Base-by-base conservation (phyloP, 768 basidiomycete genomes). In the Lactarius tabidus region DNA sequence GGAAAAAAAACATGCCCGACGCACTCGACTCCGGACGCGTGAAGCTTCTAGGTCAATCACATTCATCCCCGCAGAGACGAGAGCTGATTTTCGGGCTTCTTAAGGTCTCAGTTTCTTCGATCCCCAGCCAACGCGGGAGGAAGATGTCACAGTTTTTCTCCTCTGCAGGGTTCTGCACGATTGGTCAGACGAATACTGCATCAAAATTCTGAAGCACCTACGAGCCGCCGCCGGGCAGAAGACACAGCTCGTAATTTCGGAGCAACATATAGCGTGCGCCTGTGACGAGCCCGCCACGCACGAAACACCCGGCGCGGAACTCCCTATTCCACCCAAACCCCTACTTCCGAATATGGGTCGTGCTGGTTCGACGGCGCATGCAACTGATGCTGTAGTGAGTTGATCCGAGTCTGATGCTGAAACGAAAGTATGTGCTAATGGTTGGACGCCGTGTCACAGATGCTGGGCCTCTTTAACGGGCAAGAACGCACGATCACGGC, bases 1-100 rank as follows among this genome's bases (percentile, higher is more conserved):
- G 54, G 54, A 55, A 33, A n/a, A 55, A 55, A 29, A 55, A 55
- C 33, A 55, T 55, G 48, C 48, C 48, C 23, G 48, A 48, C 1
- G 48, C 48, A 7, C 48, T 48, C 5, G 23, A 48, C 23, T 29
- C 54, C 1, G n/a, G 33, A 31, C 33, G 54, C 54, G 54, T 55
- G 3, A 55, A 33, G 12, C 18, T 55, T 8, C 54, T 18, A 4
- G 29, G 54, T 55, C 17, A 29, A 12, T 55, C n/a, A n/a, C 12
- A 20, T 23, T 14, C 33, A 29, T 35, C 1, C 4, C 31, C 18
- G 8, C 29, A n/a, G 6, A 55, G 9, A 31, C 18, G 33, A 29
- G 10, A 6, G 6, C 48, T 55, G 29, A 55, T 10, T n/a, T 33
- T 9, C 18, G 33, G 12, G 8, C 12, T 55, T 35, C 17, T 55